Percentiles rank a stretch among this genome's conserved stretches.
These are phyloP conservation scores for Centaurea solstitialis DNA, from an alignment of 129 eudicot genomes.

Conservation along the genomic window DNA sequence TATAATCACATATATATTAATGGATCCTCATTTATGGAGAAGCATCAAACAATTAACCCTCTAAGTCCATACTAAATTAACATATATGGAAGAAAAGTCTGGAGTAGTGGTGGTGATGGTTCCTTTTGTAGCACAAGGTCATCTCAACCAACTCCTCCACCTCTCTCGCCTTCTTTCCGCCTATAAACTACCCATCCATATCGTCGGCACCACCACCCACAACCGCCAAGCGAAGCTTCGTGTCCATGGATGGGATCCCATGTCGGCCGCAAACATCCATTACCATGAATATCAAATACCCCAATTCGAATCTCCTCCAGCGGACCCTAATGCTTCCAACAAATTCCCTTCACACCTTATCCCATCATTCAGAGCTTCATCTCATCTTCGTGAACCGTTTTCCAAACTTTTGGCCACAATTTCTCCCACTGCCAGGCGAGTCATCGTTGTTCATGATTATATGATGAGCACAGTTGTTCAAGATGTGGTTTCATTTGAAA, in stretches of 20 bases:
- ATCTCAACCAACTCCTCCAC: constrained; percentile 46
- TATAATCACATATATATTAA: too few species aligned
- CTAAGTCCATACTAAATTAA: too few species aligned
- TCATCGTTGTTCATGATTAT: constrained; percentile 48
- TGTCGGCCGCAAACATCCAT: constrained; percentile 19
- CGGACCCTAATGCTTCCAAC: constrained; percentile 32
- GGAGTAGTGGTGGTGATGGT: too few species aligned
- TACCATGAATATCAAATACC: constrained; percentile 50
- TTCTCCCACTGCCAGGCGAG: constrained; percentile 8
- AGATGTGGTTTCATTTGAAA: constrained; percentile 30
- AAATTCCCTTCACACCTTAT: constrained; percentile 50
- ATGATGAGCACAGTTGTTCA: constrained; percentile 44
- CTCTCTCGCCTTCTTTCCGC: constrained; percentile 57
- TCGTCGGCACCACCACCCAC: constrained; percentile 55
- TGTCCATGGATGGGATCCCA: constrained; percentile 31
- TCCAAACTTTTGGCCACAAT: constrained; percentile 14
- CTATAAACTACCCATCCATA: constrained; percentile 54
- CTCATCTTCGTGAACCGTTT: constrained; percentile 43
- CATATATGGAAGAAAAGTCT: too few species aligned
- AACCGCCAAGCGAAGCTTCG: constrained; percentile 55
- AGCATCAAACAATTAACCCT: too few species aligned
- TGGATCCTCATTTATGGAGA: too few species aligned
- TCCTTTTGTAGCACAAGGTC: constrained; percentile 29
- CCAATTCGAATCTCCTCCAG: constrained; percentile 34
- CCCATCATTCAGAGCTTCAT: constrained; percentile 35